Percentiles rank a stretch among this genome's conserved stretches.
These are phyloP conservation scores for Albatrellus ellisii DNA, from an alignment of 768 basidiomycete genomes.

Conservation along the genomic window DNA sequence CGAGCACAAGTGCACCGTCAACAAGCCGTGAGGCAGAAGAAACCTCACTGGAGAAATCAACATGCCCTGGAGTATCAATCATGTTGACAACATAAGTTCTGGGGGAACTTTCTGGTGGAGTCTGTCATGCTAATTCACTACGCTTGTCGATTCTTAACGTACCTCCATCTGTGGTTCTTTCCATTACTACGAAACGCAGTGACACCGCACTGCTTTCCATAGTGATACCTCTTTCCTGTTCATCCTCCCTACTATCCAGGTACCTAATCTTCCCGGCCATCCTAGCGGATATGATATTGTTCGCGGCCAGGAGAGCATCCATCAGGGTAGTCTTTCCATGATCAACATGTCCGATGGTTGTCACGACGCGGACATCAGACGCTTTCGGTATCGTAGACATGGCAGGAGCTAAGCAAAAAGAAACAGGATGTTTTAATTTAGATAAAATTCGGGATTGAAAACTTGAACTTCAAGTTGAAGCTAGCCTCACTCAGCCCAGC, in stretches of 20 bases:
- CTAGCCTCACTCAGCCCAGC: too few species aligned
- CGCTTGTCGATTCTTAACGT: slow-evolving; percentile 16
- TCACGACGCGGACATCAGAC: slow-evolving; percentile 58
- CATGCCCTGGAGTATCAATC: slow-evolving; percentile 98
- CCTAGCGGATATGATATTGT: slow-evolving; percentile 89
- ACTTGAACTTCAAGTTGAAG: too few species aligned
- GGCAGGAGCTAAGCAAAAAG: background rate
- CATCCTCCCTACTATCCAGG: slow-evolving; percentile 91
- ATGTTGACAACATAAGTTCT: slow-evolving; percentile 83
- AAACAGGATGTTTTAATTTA: too few species aligned
- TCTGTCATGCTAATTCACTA: slow-evolving; percentile 20
- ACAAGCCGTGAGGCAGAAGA: slow-evolving; percentile 88
- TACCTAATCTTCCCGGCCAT: slow-evolving; percentile 97
- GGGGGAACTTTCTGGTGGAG: slow-evolving; percentile 35
- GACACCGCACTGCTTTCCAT: slow-evolving; percentile 98
- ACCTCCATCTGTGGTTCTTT: slow-evolving; percentile 43
- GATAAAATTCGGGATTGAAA: too few species aligned
- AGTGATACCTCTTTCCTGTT: slow-evolving; percentile 95
- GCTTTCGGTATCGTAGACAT: slow-evolving; percentile 18
- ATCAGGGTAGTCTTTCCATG: slow-evolving; percentile 96
- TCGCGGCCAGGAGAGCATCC: slow-evolving; percentile 90
- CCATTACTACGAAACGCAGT: slow-evolving; percentile 73
- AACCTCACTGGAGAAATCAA: slow-evolving; percentile 96
- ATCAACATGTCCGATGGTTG: slow-evolving; percentile 83
- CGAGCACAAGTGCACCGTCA: slow-evolving; percentile 90